A percentile compares a stretch with the other conserved stretches of the same genome.
phyloP scores from a whole-genome alignment of 1,284 basidiomycete species.

The Cryptococcus amylolentus region DNA sequence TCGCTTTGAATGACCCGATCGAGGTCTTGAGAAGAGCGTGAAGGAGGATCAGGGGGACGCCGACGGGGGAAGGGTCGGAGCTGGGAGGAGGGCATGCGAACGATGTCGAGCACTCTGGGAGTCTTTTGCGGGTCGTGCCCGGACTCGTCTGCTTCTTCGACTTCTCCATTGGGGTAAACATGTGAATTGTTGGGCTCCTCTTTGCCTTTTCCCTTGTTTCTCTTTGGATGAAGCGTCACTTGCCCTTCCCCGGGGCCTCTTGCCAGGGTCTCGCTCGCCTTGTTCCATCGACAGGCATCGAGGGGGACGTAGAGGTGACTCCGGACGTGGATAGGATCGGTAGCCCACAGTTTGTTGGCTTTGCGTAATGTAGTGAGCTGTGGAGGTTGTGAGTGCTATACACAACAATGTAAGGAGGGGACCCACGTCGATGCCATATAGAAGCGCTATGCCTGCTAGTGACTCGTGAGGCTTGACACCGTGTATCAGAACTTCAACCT shows the following conservation, averaged over 20 bases:
- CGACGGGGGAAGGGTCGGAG: slow-evolving; percentile 46
- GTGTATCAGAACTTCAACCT: slow-evolving; percentile 52
- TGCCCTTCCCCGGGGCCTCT: slow-evolving; percentile 44
- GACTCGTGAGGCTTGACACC: slow-evolving; percentile 66
- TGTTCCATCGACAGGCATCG: slow-evolving; percentile 47
- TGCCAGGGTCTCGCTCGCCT: slow-evolving; percentile 37
- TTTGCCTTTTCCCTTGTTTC: slow-evolving; percentile 18
- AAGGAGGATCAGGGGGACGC: slow-evolving; percentile 17
- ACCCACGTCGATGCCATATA: slow-evolving; percentile 72
- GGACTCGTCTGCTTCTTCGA: slow-evolving; percentile 2
- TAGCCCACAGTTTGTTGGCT: slow-evolving; percentile 84
- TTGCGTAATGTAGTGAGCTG: slow-evolving; percentile 68
- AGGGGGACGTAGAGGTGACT: slow-evolving; percentile 74
- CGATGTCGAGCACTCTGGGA: slow-evolving; percentile 34
- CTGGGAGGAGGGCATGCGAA: slow-evolving; percentile 45
- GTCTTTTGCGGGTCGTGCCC: slow-evolving; percentile 4
- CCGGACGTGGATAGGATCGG: slow-evolving; percentile 81
- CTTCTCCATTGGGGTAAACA: not conserved
- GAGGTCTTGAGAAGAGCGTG: not conserved
- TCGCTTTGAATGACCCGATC: not conserved
- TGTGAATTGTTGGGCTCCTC: not conserved
- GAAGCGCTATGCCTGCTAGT: slow-evolving; percentile 75
- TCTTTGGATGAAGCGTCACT: slow-evolving; percentile 38
- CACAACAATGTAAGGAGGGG: not conserved
- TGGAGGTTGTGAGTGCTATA: not conserved